Conservation (phyloP, 2,329 filamentous ascomycete species). For the Myriosclerotinia duriaeana region DNA sequence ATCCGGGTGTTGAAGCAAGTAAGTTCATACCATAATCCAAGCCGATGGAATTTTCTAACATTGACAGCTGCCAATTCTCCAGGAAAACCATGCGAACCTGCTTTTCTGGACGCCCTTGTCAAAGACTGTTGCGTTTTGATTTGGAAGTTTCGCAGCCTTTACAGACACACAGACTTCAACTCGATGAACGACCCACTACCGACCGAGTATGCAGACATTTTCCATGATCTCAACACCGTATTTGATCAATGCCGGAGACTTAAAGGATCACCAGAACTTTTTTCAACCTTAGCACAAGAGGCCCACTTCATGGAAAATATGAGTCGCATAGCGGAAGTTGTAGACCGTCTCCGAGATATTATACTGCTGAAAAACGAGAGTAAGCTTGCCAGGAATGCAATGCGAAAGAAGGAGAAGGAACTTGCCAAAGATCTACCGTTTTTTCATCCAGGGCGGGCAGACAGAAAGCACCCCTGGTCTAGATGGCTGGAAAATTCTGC, state of each 20-base stretch:
- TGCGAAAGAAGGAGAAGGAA: background rate
- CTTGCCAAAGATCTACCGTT: constrained; percentile 3
- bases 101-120: constrained; percentile 3
- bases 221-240: constrained; percentile 14
- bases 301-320: constrained; percentile 1
- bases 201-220: background rate
- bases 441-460: constrained; percentile 7
- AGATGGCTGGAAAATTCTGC: constrained; percentile 25
- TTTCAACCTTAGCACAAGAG: constrained; percentile 8
- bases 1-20: constrained; percentile 5
- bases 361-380: background rate
- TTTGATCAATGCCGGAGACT: constrained; percentile 23
- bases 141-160: constrained; percentile 2
- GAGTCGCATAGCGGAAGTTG: background rate
- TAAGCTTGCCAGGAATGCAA: constrained; percentile 4
- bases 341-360: background rate
- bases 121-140: constrained; percentile 6
- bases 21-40: background rate
- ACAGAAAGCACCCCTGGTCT: constrained; percentile 22
- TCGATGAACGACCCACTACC: constrained; percentile 9
- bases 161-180: background rate
- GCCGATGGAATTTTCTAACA: background rate
- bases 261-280: constrained; percentile 22
- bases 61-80: background rate
- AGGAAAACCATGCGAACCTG: constrained; percentile 9